phyloP scores from a whole-genome alignment of 495 filamentous ascomycete genomes.

The Xylaria castorea region DNA sequence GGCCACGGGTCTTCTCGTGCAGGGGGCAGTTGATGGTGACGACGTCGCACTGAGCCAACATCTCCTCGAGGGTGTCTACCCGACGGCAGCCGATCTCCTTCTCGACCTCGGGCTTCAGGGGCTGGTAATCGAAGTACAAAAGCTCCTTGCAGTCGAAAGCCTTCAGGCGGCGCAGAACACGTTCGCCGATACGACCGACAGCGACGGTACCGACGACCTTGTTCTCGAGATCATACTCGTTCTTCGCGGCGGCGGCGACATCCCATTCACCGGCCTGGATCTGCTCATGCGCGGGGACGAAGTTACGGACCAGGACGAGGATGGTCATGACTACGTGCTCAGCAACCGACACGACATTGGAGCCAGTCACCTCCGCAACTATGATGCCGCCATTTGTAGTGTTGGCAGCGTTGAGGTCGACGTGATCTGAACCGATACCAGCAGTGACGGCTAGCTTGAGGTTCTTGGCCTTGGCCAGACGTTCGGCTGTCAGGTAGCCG shows the following conservation, averaged over 20 bases:
- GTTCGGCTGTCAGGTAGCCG: constrained; percentile 95
- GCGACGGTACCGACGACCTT: constrained; percentile 99
- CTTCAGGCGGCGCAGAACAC: constrained; percentile 92
- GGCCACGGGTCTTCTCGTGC: constrained; percentile 92
- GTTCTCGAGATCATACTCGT: constrained; percentile 95
- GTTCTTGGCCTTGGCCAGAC: constrained; percentile 97
- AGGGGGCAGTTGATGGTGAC: constrained; percentile 99
- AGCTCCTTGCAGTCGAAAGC: constrained; percentile 99
- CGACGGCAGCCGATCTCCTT: constrained; percentile 95
- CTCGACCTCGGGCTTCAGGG: constrained; percentile 83
- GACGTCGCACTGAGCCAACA: constrained; percentile 94
- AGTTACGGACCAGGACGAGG: constrained; percentile 94
- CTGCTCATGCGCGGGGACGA: constrained; percentile 95
- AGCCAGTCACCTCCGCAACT: constrained; percentile 95
- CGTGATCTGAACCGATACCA: constrained; percentile 97
- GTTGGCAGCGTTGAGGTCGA: constrained; percentile 97
- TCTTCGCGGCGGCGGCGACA: constrained; percentile 94
- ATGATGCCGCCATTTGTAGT: constrained; percentile 97
- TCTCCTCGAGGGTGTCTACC: constrained; percentile 87
- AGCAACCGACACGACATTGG: constrained; percentile 88
- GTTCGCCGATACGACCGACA: constrained; percentile 97
- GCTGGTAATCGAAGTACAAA: constrained; percentile 99
- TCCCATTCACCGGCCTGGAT: constrained; percentile 90
- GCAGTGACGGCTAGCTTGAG: constrained; percentile 96
- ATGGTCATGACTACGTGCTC: constrained; percentile 99